Percentiles rank a stretch among this genome's conserved stretches.
phyloP scores from a whole-genome alignment of 306 rosid genomes.

The Rubus idaeus region DNA sequence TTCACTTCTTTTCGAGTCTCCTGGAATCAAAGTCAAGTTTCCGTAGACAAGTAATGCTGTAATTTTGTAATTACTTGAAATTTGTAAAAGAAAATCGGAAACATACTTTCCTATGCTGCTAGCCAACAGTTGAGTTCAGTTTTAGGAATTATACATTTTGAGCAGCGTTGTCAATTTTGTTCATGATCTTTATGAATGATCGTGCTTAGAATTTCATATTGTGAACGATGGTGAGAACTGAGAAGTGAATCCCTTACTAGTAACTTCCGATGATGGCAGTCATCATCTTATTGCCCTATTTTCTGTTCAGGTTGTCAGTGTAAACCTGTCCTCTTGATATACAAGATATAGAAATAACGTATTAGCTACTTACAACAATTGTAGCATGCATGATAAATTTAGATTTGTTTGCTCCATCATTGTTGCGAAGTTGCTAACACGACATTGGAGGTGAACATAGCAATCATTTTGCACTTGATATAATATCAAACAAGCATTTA shows the following conservation, averaged over 20 bases:
- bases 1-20: constrained; percentile 47
- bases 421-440: background rate
- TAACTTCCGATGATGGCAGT: background rate
- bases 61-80: background rate
- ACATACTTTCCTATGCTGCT: background rate
- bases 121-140: constrained; percentile 1
- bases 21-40: constrained; percentile 42
- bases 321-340: background rate
- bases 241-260: background rate
- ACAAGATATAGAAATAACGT: no score
- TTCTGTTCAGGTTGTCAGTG: background rate
- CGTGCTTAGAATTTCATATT: background rate
- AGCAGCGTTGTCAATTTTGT: background rate
- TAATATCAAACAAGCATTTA: constrained; percentile 3
- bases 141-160: background rate
- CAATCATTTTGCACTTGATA: background rate
- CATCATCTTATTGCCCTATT: background rate
- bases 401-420: background rate
- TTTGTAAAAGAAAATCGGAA: background rate
- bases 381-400: background rate
- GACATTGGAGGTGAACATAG: background rate
- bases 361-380: no score
- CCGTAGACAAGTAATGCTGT: constrained; percentile 19
- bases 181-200: background rate
- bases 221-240: background rate